Evolutionary conservation across 768 basidiomycete species (phyloP).

Genomic region (Trametes villosa): DNA sequence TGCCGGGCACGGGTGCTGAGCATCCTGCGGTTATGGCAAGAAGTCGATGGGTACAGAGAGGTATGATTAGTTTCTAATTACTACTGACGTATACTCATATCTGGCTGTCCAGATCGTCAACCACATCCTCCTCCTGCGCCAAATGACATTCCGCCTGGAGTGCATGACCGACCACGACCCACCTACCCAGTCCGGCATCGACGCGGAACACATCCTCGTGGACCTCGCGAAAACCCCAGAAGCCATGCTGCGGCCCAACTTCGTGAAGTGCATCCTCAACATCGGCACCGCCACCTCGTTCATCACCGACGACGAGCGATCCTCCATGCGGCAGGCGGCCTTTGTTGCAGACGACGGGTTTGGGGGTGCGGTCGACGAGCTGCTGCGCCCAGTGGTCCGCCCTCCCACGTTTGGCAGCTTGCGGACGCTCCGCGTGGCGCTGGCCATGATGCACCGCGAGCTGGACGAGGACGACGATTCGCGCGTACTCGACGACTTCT

Average conservation of each 20-base stretch:
- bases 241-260: conserved; percentile 60
- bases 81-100: not conserved
- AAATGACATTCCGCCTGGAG: conserved; percentile 71
- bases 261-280: conserved; percentile 61
- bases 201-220: conserved; percentile 70
- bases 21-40: conserved; percentile 69
- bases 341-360: conserved; percentile 72
- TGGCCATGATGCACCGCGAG: conserved; percentile 59
- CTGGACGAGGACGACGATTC: conserved; percentile 61
- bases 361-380: conserved; percentile 62
- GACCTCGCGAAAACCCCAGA: conserved; percentile 64
- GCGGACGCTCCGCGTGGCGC: conserved; percentile 64
- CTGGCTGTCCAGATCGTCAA: conserved; percentile 62
- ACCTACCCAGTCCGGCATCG: conserved; percentile 64
- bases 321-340: conserved; percentile 63
- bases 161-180: conserved; percentile 68
- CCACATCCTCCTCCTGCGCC: conserved; percentile 70
- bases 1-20: conserved; percentile 69
- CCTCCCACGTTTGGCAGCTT: conserved; percentile 57
- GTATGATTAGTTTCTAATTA: conserved; percentile 40
- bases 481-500: conserved; percentile 57
- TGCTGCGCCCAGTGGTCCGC: conserved; percentile 51
- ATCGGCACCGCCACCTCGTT: conserved; percentile 62
- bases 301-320: conserved; percentile 63
- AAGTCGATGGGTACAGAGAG: conserved; percentile 71